phyloP scores from a whole-genome alignment of 2,329 filamentous ascomycete species.

The Trichoderma gracile region DNA sequence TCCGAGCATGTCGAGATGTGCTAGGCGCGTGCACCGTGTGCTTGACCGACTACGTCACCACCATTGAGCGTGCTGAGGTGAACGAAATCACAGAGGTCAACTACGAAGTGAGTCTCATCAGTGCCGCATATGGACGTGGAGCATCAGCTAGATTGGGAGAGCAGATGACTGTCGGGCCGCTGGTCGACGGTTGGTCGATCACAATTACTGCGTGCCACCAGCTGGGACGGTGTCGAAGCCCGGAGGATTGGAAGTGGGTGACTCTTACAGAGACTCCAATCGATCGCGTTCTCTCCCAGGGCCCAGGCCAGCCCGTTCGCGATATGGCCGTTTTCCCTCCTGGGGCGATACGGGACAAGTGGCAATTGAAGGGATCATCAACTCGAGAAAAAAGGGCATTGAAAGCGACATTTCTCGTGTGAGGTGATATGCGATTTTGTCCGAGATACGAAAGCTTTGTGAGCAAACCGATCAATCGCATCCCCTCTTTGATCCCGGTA shows the following conservation, averaged over 20 bases:
- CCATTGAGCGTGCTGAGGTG: not conserved
- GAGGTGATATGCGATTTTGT: too few relatives aligned
- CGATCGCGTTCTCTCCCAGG: not conserved
- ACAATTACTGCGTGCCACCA: conserved; percentile 1
- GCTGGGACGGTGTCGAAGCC: not conserved
- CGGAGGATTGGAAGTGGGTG: conserved; percentile 4
- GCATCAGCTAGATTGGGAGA: not conserved
- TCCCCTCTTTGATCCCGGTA: too few relatives aligned
- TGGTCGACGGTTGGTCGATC: not conserved
- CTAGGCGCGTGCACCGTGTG: not conserved
- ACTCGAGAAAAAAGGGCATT: too few relatives aligned
- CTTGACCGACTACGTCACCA: conserved; percentile 1
- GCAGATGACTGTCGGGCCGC: not conserved
- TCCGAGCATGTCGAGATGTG: not conserved
- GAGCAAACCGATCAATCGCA: too few relatives aligned
- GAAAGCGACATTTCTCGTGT: too few relatives aligned
- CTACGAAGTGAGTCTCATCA: not conserved
- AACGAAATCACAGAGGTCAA: not conserved
- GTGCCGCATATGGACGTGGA: not conserved
- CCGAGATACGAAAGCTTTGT: too few relatives aligned
- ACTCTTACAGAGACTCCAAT: not conserved
- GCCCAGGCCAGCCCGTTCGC: not conserved
- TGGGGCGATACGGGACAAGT: not conserved
- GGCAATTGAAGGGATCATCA: not conserved
- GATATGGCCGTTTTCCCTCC: not conserved